Evolutionary conservation across 108 stramenopile genomes (phyloP).

Genomic region (Seminavis robusta): DNA sequence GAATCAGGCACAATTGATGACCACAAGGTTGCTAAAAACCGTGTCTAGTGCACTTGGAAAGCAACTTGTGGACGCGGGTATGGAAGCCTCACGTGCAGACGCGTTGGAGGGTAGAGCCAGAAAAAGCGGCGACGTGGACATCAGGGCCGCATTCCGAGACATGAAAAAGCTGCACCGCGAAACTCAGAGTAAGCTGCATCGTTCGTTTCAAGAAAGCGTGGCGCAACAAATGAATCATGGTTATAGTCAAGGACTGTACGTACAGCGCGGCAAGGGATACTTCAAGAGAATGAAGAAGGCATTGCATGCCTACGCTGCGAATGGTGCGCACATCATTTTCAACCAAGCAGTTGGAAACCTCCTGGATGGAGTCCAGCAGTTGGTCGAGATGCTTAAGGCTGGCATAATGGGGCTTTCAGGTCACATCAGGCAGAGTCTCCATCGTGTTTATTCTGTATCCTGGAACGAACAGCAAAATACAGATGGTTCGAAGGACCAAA

Average conservation of each 20-base stretch:
- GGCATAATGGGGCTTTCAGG: constrained; percentile 17
- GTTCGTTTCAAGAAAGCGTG: constrained; percentile 28
- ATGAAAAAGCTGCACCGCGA: constrained; percentile 15
- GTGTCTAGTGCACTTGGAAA: constrained; percentile 8
- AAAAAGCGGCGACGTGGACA: constrained; percentile 10
- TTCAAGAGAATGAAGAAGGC: constrained; percentile 34
- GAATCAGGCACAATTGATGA: constrained; percentile 10
- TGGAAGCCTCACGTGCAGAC: constrained; percentile 14
- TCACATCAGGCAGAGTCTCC: constrained; percentile 10
- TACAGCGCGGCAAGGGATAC: constrained; percentile 26
- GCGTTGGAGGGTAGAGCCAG: constrained; percentile 28
- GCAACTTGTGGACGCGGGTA: constrained; percentile 6
- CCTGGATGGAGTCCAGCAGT: constrained; percentile 19
- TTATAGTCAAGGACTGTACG: constrained; percentile 20
- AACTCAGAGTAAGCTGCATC: constrained; percentile 37
- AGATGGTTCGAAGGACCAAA: constrained; percentile 18
- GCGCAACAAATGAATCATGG: constrained; percentile 26
- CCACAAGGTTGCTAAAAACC: constrained; percentile 11
- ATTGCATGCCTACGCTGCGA: constrained; percentile 13
- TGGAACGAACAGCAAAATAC: constrained; percentile 29
- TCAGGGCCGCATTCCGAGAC: constrained; percentile 16
- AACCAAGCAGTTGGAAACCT: constrained; percentile 26
- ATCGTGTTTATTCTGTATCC: constrained; percentile 35
- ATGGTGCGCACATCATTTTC: constrained; percentile 25
- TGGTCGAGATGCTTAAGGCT: constrained; percentile 17